phyloP scores from a whole-genome alignment of 192 early-diverging fungal genomes.

The Endogone sp. region DNA sequence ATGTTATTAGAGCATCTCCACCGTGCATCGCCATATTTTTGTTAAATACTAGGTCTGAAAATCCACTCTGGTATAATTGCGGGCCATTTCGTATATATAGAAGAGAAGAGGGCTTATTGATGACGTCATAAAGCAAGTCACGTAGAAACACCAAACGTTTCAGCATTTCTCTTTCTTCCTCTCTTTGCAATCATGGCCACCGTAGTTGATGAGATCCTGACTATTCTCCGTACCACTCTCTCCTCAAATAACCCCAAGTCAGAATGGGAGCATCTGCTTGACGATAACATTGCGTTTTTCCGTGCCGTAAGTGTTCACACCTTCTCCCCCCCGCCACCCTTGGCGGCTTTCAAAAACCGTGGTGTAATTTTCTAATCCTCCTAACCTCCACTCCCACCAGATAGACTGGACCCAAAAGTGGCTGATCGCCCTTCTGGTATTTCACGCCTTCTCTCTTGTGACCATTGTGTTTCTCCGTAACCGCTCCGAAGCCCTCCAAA shows the following conservation, averaged over 20 bases:
- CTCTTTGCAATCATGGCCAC: background rate
- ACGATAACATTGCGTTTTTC: background rate
- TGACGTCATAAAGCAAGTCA: no score
- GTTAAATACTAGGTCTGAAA: no score
- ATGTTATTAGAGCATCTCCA: no score
- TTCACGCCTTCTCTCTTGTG: constrained; percentile 37
- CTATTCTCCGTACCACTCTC: background rate
- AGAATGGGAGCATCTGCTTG: background rate
- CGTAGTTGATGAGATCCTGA: background rate
- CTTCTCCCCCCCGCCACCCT: no score
- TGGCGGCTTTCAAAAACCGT: background rate
- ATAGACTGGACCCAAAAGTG: constrained; percentile 49
- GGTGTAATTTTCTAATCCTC: background rate
- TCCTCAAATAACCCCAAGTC: background rate
- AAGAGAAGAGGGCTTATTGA: no score
- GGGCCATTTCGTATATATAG: no score
- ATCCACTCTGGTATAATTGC: no score
- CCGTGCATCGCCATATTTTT: no score
- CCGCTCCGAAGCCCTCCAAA: constrained; percentile 28
- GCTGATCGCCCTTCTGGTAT: constrained; percentile 31
- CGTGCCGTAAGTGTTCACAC: constrained; percentile 1
- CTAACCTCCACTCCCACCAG: constrained; percentile 15
- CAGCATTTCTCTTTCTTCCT: no score
- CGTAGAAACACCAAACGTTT: no score
- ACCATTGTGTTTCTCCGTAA: constrained; percentile 32